phyloP scores from a whole-genome alignment of 2,329 filamentous ascomycete species.

The Calonectria hongkongensis region DNA sequence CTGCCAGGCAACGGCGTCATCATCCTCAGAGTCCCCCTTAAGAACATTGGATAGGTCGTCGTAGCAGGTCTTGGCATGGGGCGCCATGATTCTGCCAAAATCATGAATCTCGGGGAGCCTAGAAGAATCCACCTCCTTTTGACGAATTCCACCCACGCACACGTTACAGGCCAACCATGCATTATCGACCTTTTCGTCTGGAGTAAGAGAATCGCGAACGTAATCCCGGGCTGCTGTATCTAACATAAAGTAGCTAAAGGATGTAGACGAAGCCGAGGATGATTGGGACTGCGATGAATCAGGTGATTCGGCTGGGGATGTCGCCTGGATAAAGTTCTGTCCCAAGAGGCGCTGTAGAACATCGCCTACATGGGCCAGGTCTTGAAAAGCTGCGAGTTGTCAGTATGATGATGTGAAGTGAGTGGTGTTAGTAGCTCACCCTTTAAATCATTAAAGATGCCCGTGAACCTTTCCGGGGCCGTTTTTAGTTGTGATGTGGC shows the following conservation, averaged over 20 bases:
- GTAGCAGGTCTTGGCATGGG: conserved; percentile 37
- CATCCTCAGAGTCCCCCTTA: conserved; percentile 24
- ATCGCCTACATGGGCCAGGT: conserved; percentile 33
- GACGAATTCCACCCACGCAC: conserved; percentile 34
- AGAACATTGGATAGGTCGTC: conserved; percentile 35
- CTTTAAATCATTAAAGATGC: conserved; percentile 34
- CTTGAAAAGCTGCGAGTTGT: conserved; percentile 29
- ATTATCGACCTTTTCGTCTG: conserved; percentile 33
- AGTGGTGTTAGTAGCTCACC: neutral
- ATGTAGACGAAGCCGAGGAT: conserved; percentile 26
- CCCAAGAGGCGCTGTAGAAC: conserved; percentile 36
- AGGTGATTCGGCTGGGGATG: conserved; percentile 30
- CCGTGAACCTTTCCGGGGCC: conserved; percentile 32
- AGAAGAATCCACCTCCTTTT: conserved; percentile 36
- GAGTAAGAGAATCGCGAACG: conserved; percentile 33
- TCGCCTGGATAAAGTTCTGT: conserved; percentile 32
- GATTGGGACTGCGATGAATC: conserved; percentile 34
- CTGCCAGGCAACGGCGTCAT: conserved; percentile 37
- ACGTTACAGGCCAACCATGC: conserved; percentile 37
- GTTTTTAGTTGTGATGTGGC: conserved; percentile 34
- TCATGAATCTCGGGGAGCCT: conserved; percentile 36
- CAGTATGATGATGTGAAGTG: neutral
- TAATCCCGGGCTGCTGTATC: conserved; percentile 30
- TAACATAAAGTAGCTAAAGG: conserved; percentile 36
- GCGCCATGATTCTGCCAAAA: conserved; percentile 39